phyloP scores from a whole-genome alignment of 495 filamentous ascomycete genomes.

The Penicillium atrosanguineum region DNA sequence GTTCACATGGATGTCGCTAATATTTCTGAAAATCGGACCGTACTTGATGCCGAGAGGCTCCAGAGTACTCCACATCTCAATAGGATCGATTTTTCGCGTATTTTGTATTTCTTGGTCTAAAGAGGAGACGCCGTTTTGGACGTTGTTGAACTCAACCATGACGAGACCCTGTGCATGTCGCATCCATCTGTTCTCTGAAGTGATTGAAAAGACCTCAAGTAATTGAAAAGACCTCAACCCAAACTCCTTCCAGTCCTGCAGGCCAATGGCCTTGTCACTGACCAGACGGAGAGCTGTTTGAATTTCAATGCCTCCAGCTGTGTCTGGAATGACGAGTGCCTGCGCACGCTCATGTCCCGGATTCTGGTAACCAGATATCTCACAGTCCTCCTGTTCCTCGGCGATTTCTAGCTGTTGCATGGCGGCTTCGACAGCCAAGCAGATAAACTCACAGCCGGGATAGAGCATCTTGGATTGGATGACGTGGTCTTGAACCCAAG shows the following conservation, averaged over 20 bases:
- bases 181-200: not conserved
- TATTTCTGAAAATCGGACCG: slow-evolving; percentile 1
- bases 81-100: not conserved
- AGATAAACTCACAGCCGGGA: slow-evolving; percentile 20
- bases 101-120: no score
- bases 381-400: not conserved
- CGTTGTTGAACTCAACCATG: no score
- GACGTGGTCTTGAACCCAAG: slow-evolving; percentile 24
- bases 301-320: slow-evolving; percentile 19
- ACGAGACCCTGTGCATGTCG: no score
- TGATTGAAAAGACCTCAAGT: not conserved
- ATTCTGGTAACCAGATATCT: not conserved
- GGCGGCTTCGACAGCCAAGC: slow-evolving; percentile 28
- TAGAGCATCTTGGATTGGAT: slow-evolving; percentile 15
- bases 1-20: no score
- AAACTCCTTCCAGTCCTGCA: not conserved
- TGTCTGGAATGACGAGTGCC: slow-evolving; percentile 32
- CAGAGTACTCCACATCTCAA: not conserved
- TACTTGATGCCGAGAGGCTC: not conserved
- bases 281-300: not conserved
- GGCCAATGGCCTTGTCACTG: not conserved
- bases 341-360: slow-evolving; percentile 31
- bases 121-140: no score
- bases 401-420: not conserved
- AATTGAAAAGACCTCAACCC: no score